A percentile compares a stretch with the other conserved stretches of the same genome.
Conservation (phyloP, 257 asterid genomes). For the Solanum ossicruentum region DNA sequence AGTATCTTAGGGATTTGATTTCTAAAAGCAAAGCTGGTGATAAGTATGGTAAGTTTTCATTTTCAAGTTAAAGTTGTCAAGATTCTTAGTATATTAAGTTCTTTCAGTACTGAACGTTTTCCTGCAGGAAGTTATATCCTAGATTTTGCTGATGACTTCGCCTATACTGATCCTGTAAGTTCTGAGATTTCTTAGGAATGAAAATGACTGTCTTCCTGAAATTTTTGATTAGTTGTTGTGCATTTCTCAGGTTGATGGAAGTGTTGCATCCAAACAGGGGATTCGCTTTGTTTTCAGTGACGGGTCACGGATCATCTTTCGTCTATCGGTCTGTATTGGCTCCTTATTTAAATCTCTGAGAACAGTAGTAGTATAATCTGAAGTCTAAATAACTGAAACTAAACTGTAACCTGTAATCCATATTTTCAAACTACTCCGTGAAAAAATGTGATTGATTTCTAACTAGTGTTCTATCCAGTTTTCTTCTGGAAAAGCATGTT, state of each 20-base stretch:
- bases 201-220: background rate
- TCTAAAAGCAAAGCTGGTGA: constrained; percentile 72
- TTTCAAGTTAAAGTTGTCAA: background rate
- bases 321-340: constrained; percentile 57
- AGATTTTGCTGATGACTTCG: constrained; percentile 86
- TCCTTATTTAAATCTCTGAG: background rate
- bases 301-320: constrained; percentile 85
- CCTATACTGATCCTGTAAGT: constrained; percentile 91
- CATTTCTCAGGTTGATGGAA: constrained; percentile 75
- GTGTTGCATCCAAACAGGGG: constrained; percentile 83
- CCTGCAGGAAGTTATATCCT: constrained; percentile 66
- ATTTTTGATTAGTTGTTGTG: background rate
- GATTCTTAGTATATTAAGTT: background rate
- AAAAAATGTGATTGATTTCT: background rate
- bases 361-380: background rate
- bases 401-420: background rate
- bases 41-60: constrained; percentile 38
- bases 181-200: background rate
- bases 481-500: background rate
- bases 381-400: background rate
- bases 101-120: constrained; percentile 3
- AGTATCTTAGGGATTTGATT: constrained; percentile 54
- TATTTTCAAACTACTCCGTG: background rate
- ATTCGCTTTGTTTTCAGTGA: constrained; percentile 79
- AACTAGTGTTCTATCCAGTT: background rate